These are phyloP conservation scores for Candida tammaniensis DNA, from an alignment of 805 yeast genomes.

Conservation along the genomic window DNA sequence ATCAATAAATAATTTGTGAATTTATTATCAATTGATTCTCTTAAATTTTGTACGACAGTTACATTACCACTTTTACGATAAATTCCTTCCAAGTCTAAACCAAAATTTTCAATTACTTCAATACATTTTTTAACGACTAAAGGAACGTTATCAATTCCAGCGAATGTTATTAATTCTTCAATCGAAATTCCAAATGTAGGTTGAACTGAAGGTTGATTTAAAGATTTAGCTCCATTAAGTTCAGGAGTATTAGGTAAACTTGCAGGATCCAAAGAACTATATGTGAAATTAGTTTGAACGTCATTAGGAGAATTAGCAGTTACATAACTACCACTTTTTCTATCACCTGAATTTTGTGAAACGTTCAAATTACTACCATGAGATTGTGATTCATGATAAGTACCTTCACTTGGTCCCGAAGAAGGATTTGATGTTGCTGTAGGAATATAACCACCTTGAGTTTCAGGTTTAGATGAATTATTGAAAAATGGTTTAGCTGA, in stretches of 20 bases:
- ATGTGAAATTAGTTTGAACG: constrained; percentile 10
- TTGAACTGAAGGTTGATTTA: constrained; percentile 20
- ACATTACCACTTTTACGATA: constrained; percentile 84
- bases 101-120: constrained; percentile 79
- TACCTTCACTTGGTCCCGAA: neutral
- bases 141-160: constrained; percentile 88
- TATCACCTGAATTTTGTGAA: neutral
- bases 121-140: constrained; percentile 85
- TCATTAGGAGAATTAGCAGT: constrained; percentile 3
- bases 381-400: neutral
- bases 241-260: constrained; percentile 28
- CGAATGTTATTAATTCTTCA: constrained; percentile 72
- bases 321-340: neutral
- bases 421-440: constrained; percentile 3
- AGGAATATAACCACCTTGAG: neutral
- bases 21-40: constrained; percentile 68
- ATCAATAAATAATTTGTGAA: constrained; percentile 57
- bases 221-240: constrained; percentile 32
- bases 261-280: constrained; percentile 34
- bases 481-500: constrained; percentile 34
- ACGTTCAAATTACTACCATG: constrained; percentile 1
- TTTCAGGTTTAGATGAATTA: constrained; percentile 2
- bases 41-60: constrained; percentile 68
- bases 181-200: constrained; percentile 81
- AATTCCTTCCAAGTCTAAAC: constrained; percentile 83